Evolutionary conservation across 495 filamentous ascomycete genomes (phyloP), one percentile per base, ranked within the genome.

Genomic region (Penicillium pancosmium): DNA sequence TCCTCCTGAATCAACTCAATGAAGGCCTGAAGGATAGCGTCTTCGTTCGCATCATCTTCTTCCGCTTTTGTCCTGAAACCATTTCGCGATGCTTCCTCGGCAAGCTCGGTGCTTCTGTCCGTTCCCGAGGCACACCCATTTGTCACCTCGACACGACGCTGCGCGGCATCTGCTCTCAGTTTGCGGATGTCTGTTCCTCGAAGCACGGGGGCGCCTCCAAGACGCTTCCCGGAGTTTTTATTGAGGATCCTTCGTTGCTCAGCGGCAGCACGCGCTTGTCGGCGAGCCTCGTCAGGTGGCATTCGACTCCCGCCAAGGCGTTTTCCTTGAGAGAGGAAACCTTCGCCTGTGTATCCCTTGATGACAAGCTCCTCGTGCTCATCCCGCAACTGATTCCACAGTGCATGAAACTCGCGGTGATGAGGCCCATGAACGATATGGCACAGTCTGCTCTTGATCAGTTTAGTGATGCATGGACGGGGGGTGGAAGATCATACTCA

Each of bases 271-370:
- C 92, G 84, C 38, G 91, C 91, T 41, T 86, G 78, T 41, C 92
- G 83, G 13, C 88, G 84, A 35, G 88, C 90, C 74, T 97, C 93
- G 46, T 91, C 80, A 41, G 85, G 70, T 0, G 89, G 89, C 1
- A 93, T 80, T 31, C 79, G 76, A 15, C 60, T 62, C 3, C 88
- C 89, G 43, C 93, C 93, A 0, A 97, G 81, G 33, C 83, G 83
- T 31, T 84, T 84, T 6, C 93, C 93, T 46, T 86, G 69, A 0
- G 86, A 87, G 13, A 95, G 77, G 79, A 97, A 97, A 8, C 91
- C 90, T 73, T 96, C 92, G 23, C 94, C 94, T 11, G 89, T 96
- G 68, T 95, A 97, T 21, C 94, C 94, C 71, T 93, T 93, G 49
- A 81, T 68, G 16, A 83, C 62, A 9, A 97, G 82, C 21, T 84